Base-by-base conservation (phyloP, 2,329 filamentous ascomycete genomes). In the Colletotrichum sp. region DNA sequence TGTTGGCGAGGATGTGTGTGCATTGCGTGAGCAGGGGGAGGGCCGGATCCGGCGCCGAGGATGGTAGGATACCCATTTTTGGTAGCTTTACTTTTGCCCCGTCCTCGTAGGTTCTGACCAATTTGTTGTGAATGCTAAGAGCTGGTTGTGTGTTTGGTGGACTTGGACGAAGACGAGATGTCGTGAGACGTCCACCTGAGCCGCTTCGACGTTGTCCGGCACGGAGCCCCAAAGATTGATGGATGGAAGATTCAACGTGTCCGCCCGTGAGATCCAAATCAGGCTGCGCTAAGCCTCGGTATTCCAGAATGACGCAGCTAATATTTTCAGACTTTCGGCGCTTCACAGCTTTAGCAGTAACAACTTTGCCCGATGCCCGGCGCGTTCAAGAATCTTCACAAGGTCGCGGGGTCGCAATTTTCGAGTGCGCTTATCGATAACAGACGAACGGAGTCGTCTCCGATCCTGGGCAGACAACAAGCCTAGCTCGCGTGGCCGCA, bases 21-120 rank as follows among this genome's bases (percentile, higher is more conserved):
- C 71, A 77, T 65, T 77, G 74, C 16, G 62, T 61, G 7, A 75
- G 55, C 13, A 75, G 10, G 8, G 73, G 48, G 3, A n/a, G 18
- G 4, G 39, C n/a, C 16, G 73, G 56, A 18, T 75, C 70, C 9
- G 70, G 62, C 25, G 28, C 64, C 58, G 73, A 75, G 10, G 43
- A 70, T 9, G 64, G 64, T 15, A 73, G 73, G 22, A 55, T 34
- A 18, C 64, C 43, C 73, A 75, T 75, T 15, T 18, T n/a, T 30
- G 30, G 10, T 18, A 39, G 36, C 36, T 39, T 39, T 2, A 39
- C 16, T 8, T 39, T 5, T 9, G 0, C 8, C 16, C 16, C 18
- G 5, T 48, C 39, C 39, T 2, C 39, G 39, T n/a, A 18, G n/a
- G 9, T 48, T 12, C 9, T 1, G 5, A n/a, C 18, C 9, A 48